A percentile compares a stretch with the other conserved stretches of the same genome.
phyloP scores from a whole-genome alignment of 495 filamentous ascomycete species.

The Terfezia claveryi region DNA sequence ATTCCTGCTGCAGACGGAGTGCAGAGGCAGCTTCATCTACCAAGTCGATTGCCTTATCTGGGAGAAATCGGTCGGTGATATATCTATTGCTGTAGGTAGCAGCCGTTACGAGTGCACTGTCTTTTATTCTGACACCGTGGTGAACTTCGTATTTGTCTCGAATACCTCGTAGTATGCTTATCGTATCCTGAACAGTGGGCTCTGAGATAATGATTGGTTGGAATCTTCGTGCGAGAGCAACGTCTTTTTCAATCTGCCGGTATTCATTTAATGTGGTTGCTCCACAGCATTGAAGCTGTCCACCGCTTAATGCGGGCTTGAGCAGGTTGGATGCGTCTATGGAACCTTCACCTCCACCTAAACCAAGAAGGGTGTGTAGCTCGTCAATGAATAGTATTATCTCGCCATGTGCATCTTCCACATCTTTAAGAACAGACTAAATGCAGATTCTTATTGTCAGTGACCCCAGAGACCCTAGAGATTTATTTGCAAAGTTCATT shows the following conservation, averaged over 20 bases:
- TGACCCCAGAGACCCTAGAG: neutral
- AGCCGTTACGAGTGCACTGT: constrained; percentile 75
- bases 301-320: constrained; percentile 79
- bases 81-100: constrained; percentile 87
- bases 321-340: constrained; percentile 91
- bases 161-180: constrained; percentile 83
- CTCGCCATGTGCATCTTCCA: constrained; percentile 65
- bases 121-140: constrained; percentile 82
- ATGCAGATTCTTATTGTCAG: neutral
- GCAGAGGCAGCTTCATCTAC: constrained; percentile 91
- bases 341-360: constrained; percentile 87
- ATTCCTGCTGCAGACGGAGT: constrained; percentile 81
- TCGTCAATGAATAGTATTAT: constrained; percentile 94
- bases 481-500: no score
- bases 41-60: constrained; percentile 91
- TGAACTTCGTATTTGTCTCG: constrained; percentile 95
- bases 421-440: constrained; percentile 58
- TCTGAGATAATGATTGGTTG: constrained; percentile 82
- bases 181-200: constrained; percentile 72
- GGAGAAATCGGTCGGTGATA: constrained; percentile 84
- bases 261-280: constrained; percentile 89
- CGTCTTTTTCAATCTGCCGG: constrained; percentile 83
- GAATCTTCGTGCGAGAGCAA: constrained; percentile 74
- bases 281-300: constrained; percentile 85
- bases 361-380: constrained; percentile 70